Evolutionary conservation across 305 asterid species (phyloP).

Genomic region (Fraxinus ornus): DNA sequence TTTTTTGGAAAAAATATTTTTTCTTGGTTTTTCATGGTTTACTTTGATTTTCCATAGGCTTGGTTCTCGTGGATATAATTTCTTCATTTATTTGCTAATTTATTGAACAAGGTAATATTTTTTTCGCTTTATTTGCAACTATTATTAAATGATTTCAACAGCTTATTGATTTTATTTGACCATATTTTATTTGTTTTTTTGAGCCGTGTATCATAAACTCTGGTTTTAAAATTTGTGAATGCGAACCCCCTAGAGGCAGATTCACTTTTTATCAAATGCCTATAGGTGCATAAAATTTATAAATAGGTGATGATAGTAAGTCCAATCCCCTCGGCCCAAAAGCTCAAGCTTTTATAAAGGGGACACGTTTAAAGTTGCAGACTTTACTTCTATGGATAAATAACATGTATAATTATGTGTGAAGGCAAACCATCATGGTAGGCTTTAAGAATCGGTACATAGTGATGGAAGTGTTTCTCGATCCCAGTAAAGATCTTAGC

Average conservation of each 20-base stretch:
- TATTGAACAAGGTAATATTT: neutral
- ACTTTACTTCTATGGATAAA: neutral
- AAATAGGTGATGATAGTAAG: neutral
- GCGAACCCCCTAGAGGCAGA: neutral
- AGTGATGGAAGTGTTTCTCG: conserved; percentile 79
- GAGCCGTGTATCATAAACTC: neutral
- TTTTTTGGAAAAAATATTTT: no score
- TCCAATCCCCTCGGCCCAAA: no score
- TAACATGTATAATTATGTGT: conserved; percentile 11
- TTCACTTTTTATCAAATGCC: neutral
- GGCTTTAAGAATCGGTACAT: conserved; percentile 85
- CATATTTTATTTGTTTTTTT: neutral
- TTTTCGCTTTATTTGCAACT: neutral
- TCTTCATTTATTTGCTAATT: neutral
- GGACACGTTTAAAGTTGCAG: neutral
- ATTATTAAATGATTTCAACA: no score
- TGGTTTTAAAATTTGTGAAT: neutral
- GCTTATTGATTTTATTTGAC: neutral
- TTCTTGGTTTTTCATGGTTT: neutral
- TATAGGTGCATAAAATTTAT: neutral
- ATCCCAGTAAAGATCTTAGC: conserved; percentile 62
- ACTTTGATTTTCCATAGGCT: neutral
- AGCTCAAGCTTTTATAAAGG: no score
- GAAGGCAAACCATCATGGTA: conserved; percentile 63
- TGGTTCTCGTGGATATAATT: neutral